phyloP scores from a whole-genome alignment of 495 filamentous ascomycete species.

The Annulohypoxylon moriforme region DNA sequence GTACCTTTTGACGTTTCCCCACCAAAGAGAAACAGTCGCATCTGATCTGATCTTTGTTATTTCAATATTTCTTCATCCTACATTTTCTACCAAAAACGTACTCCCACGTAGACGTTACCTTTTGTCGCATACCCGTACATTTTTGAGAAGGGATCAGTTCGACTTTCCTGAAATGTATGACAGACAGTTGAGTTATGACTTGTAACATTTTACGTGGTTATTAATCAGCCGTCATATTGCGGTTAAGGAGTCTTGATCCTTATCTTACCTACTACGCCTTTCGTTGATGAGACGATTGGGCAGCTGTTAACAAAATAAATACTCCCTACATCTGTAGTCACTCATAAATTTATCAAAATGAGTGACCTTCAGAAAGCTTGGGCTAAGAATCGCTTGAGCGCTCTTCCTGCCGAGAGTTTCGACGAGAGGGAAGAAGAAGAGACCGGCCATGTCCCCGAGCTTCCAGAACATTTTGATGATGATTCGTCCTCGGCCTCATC shows the following conservation, averaged over 20 bases:
- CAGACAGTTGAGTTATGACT: conserved; percentile 15
- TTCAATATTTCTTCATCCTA: background rate
- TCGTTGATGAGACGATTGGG: conserved; percentile 16
- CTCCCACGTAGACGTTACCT: background rate
- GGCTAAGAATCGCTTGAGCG: conserved; percentile 79
- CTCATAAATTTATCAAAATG: conserved; percentile 63
- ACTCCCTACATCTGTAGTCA: background rate
- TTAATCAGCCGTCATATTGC: background rate
- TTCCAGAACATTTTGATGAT: conserved; percentile 66
- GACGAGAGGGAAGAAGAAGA: conserved; percentile 66
- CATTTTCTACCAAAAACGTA: background rate
- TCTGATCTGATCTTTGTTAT: background rate
- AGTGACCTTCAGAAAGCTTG: conserved; percentile 88
- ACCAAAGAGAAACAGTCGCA: background rate
- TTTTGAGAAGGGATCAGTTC: background rate
- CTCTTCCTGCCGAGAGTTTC: conserved; percentile 65
- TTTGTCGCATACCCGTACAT: background rate
- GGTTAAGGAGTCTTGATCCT: conserved; percentile 12
- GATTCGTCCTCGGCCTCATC: conserved; percentile 81
- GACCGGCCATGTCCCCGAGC: conserved; percentile 53
- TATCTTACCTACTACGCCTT: background rate
- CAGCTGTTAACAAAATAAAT: background rate
- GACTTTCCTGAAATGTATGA: background rate
- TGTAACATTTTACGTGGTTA: background rate
- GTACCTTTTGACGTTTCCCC: background rate